A percentile compares a stretch with the other conserved stretches of the same genome.
phyloP scores from a whole-genome alignment of 768 basidiomycete species.

The Polyporus arcularius region DNA sequence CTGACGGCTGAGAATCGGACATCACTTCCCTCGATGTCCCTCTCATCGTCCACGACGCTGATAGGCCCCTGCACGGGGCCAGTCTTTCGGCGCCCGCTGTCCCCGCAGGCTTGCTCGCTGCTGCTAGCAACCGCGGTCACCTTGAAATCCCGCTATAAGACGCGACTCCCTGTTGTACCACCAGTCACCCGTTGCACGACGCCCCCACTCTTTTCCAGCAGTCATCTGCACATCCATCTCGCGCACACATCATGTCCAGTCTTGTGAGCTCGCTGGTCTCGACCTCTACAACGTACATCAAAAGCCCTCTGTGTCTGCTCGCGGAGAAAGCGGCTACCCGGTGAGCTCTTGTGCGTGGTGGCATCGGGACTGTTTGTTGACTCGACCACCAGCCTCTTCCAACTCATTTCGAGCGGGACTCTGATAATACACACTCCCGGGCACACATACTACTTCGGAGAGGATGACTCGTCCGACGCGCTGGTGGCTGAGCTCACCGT shows the following conservation, averaged over 20 bases:
- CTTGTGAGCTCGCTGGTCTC: not conserved
- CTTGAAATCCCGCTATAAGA: no score
- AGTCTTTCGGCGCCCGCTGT: no score
- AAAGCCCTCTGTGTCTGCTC: conserved; percentile 10
- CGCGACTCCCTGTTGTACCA: no score
- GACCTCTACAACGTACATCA: conserved; percentile 1
- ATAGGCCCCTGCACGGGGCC: not conserved
- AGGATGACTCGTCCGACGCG: conserved; percentile 17
- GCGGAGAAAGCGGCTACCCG: conserved; percentile 16
- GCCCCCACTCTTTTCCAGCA: no score
- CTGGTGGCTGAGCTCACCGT: conserved; percentile 19
- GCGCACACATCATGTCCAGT: conserved; percentile 1
- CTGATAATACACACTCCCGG: conserved; percentile 47
- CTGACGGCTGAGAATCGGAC: not conserved
- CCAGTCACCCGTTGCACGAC: no score
- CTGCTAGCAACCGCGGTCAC: no score
- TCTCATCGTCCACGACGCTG: not conserved
- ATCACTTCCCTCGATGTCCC: not conserved
- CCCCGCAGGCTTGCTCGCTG: no score
- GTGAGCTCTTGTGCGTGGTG: not conserved
- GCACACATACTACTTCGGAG: conserved; percentile 48
- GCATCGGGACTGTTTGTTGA: not conserved
- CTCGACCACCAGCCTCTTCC: conserved; percentile 7
- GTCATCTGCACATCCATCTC: not conserved
- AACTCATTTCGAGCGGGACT: conserved; percentile 48